Base-by-base conservation (phyloP, 2,329 filamentous ascomycete genomes). In the Beauveria australis region DNA sequence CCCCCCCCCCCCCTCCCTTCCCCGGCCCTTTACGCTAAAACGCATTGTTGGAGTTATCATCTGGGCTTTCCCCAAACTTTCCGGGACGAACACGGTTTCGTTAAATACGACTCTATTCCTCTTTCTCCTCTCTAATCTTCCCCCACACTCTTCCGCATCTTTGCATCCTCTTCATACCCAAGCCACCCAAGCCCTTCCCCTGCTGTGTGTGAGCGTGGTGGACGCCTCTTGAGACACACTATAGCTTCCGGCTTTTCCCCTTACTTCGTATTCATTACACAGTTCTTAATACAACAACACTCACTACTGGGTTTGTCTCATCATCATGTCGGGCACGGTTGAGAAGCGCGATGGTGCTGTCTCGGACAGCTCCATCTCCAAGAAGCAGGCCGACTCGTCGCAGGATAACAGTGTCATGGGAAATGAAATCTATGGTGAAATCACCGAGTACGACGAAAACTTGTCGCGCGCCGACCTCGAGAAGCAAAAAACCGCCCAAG, bases 401-500 rank as follows among this genome's bases (percentile, higher is more conserved):
- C 56, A 62, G 47, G 61, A 62, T 40, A 70, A 71, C 59, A 64
- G 57, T 47, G 66, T 70, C 61, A 65, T 69, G 22, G 68, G 64
- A 60, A 65, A 65, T 49, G 66, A 69, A 16, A 65, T 68, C 19
- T 65, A 64, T 16, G 72, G 72, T 40, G 72, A 74, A 57, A 62
- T 66, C 4, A 63, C 67, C 79, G 51, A 86, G 75, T 61, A 67
- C 59, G 68, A 71, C 56, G 71, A 73, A 59, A 49, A n/a, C 30
- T 6, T 47, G n/a, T 61, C 65, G 57, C 66, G 72, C 54, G 67
- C 68, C 60, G 77, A 80, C 63, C 65, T 76, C 46, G 79, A 81
- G 69, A 76, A 77, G 69, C 74, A 77, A 63, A 80, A 78, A 67
- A 72, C 72, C 14, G 73, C 73, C 7, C 68, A 77, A 65, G 80